These are phyloP conservation scores for Yamadazyma conglobata DNA, from an alignment of 1,139 yeast genomes.

Conservation along the genomic window DNA sequence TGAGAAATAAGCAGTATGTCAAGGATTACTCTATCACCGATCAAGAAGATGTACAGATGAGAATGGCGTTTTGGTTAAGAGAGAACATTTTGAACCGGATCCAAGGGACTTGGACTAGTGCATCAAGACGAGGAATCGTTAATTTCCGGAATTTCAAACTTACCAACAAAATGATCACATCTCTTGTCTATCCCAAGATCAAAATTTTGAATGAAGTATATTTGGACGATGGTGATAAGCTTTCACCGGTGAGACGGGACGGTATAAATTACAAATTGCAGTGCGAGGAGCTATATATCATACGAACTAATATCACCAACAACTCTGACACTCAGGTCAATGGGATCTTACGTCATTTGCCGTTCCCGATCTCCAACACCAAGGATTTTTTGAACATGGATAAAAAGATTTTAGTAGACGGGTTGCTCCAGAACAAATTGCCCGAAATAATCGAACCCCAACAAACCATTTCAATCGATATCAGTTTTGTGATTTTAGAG, in stretches of 20 bases:
- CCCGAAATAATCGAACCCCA: constrained; percentile 36
- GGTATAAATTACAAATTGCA: constrained; percentile 26
- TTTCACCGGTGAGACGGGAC: constrained; percentile 6
- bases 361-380: constrained; percentile 35
- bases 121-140: constrained; percentile 44
- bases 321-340: constrained; percentile 33
- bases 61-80: constrained; percentile 78
- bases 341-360: constrained; percentile 68
- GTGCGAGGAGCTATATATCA: constrained; percentile 47
- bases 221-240: constrained; percentile 13
- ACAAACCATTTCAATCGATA: constrained; percentile 23
- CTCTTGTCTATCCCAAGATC: constrained; percentile 48
- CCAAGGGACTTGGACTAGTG: constrained; percentile 60
- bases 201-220: constrained; percentile 32
- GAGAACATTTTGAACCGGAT: constrained; percentile 57
- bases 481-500: constrained; percentile 61
- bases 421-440: constrained; percentile 55
- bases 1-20: constrained; percentile 69
- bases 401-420: constrained; percentile 56
- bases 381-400: constrained; percentile 38
- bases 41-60: constrained; percentile 49
- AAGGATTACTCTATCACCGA: constrained; percentile 56
- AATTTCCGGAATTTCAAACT: constrained; percentile 67
- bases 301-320: constrained; percentile 46
- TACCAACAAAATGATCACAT: constrained; percentile 49